A percentile compares a stretch with the other conserved stretches of the same genome.
Conservation (phyloP, 768 basidiomycete genomes). For the Leccinum rimulosum region DNA sequence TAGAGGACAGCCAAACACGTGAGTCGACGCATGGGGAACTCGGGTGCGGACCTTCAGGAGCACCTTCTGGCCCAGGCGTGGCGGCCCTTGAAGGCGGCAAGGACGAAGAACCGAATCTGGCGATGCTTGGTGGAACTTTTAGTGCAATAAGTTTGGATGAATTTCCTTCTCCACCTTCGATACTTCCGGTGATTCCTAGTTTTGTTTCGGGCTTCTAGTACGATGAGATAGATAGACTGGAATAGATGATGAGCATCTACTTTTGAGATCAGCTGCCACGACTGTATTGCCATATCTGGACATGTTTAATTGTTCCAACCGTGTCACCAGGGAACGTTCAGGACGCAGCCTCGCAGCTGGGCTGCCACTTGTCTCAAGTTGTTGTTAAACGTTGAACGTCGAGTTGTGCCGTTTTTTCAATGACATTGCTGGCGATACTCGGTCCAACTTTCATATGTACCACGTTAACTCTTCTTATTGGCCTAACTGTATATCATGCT, state of each 20-base stretch:
- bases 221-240: neutral
- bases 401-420: neutral
- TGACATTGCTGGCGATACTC: conserved; percentile 2
- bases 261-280: neutral
- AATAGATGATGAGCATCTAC: too few relatives aligned
- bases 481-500: conserved; percentile 27
- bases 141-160: conserved; percentile 45
- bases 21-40: conserved; percentile 2
- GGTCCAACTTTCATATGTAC: conserved; percentile 10
- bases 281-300: neutral
- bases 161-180: conserved; percentile 45
- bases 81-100: conserved; percentile 5
- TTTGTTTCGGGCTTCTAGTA: conserved; percentile 26
- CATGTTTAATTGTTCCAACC: conserved; percentile 3
- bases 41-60: conserved; percentile 1
- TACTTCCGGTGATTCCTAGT: conserved; percentile 32
- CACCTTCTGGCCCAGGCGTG: neutral
- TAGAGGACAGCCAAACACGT: conserved; percentile 2
- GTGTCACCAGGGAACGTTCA: neutral
- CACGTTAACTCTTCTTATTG: conserved; percentile 7
- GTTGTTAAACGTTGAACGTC: neutral
- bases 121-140: conserved; percentile 33
- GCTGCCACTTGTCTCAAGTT: neutral
- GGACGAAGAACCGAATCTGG: conserved; percentile 18
- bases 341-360: neutral